Evolutionary conservation across 169 alveolate genomes (phyloP), one percentile per base, ranked within the genome.

Genomic region (Perkinsus marinus): DNA sequence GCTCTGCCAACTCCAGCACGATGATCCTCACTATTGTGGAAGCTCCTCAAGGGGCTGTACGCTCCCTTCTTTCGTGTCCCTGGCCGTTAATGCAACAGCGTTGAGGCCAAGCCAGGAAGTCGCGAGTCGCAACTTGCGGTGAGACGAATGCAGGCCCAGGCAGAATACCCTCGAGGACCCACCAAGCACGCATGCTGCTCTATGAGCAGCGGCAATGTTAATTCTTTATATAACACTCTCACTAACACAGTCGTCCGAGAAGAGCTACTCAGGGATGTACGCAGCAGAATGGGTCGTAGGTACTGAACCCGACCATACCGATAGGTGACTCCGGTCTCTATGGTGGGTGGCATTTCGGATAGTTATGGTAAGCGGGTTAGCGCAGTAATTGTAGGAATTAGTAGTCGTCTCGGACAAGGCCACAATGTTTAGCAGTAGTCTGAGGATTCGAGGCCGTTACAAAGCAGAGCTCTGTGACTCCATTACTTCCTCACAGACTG

Each of bases 281-380:
- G 22, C 22, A 57, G 36, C 79, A 93, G 34, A 68, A 93, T 93
- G 39, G 94, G 94, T 41, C 94, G 90, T 37, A 93, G 90, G 90
- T 79, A 91, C 39, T 91, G 79, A 41, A 91, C 94, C 41, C 94
- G 91, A 26, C 94, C 94, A 39, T 68, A 47, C 94, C 94, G 91
- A 41, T 93, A 93, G 13, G 91, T 93, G 0, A 93, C 92, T 22
- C 94, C 94, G 43, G 92, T 46, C 39, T 93, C 93, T 13, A 57
- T 13, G 34, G 34, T 26, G 34, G 79, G 79, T 26, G 7, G 3
- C 9, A 57, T 16, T 30, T 57, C 79, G 30, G 79, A 26, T 26
- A 57, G 22, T 2, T 30, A 13, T 5, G 34, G 37, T 19, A 57
- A 0, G 36, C 79, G 26, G 5, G 79, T 57, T 26, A 13, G 36